Percentiles rank a stretch among this genome's conserved stretches.
phyloP scores from a whole-genome alignment of 495 filamentous ascomycete genomes.

The Penicillium bovifimosum region DNA sequence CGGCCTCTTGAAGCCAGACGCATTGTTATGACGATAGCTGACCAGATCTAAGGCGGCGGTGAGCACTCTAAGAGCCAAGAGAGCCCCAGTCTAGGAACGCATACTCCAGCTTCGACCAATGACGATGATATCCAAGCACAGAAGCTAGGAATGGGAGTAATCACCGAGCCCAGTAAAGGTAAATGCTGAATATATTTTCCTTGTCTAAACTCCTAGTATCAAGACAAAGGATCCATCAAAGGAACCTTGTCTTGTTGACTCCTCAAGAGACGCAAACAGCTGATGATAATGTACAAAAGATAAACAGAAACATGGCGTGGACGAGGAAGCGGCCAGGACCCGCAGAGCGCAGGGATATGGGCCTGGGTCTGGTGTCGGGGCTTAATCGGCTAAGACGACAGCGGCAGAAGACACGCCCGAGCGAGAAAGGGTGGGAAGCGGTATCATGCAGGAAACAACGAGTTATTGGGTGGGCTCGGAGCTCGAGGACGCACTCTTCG shows the following conservation, averaged over 20 bases:
- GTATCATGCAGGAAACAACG: slow-evolving; percentile 4
- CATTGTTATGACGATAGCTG: background rate
- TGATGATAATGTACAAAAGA: slow-evolving; percentile 45
- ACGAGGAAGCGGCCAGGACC: slow-evolving; percentile 34
- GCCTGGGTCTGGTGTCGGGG: slow-evolving; percentile 51
- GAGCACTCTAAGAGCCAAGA: slow-evolving; percentile 32
- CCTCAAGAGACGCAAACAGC: slow-evolving; percentile 28
- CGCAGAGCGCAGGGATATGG: slow-evolving; percentile 59
- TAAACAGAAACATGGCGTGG: slow-evolving; percentile 26
- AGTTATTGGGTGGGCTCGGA: slow-evolving; percentile 39
- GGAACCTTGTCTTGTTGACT: slow-evolving; percentile 6
- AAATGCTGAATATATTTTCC: slow-evolving; percentile 26
- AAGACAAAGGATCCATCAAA: slow-evolving; percentile 20
- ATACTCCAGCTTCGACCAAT: slow-evolving; percentile 4
- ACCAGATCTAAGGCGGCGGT: slow-evolving; percentile 11
- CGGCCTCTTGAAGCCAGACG: background rate
- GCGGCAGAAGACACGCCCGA: slow-evolving; percentile 8
- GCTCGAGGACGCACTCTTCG: slow-evolving; percentile 36
- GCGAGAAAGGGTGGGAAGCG: slow-evolving; percentile 3
- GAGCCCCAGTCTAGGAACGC: slow-evolving; percentile 9
- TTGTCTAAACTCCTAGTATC: slow-evolving; percentile 35
- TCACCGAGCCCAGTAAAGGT: slow-evolving; percentile 30
- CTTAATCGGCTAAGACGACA: slow-evolving; percentile 25
- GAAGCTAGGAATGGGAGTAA: slow-evolving; percentile 25
- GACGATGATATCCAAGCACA: slow-evolving; percentile 28